Conservation (phyloP, 495 filamentous ascomycete species). For the Hypoxylon fragiforme region DNA sequence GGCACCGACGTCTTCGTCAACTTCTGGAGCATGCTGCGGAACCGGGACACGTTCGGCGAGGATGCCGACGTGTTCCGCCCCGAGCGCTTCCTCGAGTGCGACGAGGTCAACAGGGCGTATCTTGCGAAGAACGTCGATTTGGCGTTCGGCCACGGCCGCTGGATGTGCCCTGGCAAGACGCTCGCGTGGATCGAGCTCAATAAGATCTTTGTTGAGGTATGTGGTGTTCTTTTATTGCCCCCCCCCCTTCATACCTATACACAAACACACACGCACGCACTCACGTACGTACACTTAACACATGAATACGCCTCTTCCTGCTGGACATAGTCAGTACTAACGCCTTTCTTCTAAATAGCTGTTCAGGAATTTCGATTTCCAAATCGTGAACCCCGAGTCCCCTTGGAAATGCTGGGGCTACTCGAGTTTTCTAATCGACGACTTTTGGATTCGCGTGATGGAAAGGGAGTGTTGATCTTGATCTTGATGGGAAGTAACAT, state of each 20-base stretch:
- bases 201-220: constrained; percentile 62
- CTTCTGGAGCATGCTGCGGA: constrained; percentile 38
- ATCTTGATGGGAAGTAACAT: background rate
- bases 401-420: constrained; percentile 42
- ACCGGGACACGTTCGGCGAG: constrained; percentile 49
- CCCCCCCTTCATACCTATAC: no score
- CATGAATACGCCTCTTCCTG: no score
- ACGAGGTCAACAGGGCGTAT: constrained; percentile 34
- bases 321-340: no score
- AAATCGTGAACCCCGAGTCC: constrained; percentile 50
- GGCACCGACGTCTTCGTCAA: constrained; percentile 57
- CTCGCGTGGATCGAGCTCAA: constrained; percentile 55
- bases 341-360: no score
- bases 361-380: constrained; percentile 58
- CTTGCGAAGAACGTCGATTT: constrained; percentile 47
- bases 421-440: constrained; percentile 20
- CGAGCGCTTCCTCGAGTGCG: constrained; percentile 58
- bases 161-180: constrained; percentile 49
- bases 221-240: constrained; percentile 25
- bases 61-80: constrained; percentile 56
- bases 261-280: no score
- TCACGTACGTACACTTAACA: no score
- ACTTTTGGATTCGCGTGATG: constrained; percentile 26
- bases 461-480: constrained; percentile 1
- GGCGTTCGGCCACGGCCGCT: constrained; percentile 50